Percentiles rank a stretch among this genome's conserved stretches.
Evolutionary conservation across 768 basidiomycete genomes (phyloP).

Genomic region (Russula ochroleuca): DNA sequence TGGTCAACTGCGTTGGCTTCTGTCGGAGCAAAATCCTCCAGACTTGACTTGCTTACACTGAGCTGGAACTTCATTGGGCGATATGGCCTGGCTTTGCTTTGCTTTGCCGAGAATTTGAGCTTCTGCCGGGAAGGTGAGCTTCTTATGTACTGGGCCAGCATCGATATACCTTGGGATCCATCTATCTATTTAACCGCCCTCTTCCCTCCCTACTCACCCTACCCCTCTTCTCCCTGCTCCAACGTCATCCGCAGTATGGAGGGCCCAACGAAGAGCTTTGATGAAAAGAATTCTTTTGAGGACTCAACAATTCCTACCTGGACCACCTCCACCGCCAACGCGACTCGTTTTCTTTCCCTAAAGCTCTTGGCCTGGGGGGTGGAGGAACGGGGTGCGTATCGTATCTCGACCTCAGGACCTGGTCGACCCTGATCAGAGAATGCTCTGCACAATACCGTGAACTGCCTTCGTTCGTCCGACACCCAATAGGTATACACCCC

Average conservation of each 20-base stretch:
- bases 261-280: neutral
- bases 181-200: neutral
- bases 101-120: neutral
- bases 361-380: conserved; percentile 34
- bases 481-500: conserved; percentile 36
- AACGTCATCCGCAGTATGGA: neutral
- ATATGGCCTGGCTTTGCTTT: neutral
- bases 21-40: neutral
- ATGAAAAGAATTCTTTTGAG: neutral
- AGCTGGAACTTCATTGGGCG: neutral
- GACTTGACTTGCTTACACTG: neutral
- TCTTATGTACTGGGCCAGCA: neutral
- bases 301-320: too few relatives aligned
- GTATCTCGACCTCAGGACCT: neutral
- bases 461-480: neutral
- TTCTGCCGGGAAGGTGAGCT: neutral
- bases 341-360: conserved; percentile 10
- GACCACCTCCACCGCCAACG: neutral
- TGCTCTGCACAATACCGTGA: neutral
- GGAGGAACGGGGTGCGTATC: conserved; percentile 34
- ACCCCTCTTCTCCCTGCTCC: neutral
- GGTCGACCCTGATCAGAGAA: neutral
- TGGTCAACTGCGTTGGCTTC: neutral
- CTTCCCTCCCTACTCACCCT: neutral
- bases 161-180: neutral